Base-by-base conservation (phyloP, 257 asterid species). In the Penstemon newberryi region DNA sequence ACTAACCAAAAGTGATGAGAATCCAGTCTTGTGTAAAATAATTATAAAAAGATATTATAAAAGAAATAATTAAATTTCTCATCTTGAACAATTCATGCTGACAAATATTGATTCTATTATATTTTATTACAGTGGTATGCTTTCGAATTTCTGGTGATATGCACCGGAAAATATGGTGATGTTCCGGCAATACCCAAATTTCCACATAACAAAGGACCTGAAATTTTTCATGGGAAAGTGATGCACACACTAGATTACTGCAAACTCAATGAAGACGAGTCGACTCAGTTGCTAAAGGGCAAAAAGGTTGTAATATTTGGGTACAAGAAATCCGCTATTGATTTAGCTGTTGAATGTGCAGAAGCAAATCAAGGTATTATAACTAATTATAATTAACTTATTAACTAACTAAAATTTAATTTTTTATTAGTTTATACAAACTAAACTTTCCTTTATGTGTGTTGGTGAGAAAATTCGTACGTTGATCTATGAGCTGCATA, bases 141-240 rank as follows among this genome's bases (percentile, higher is more conserved):
- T 0, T 92, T 92, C 71, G 96, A 92, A 81, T 81, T 79, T 66
- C 64, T 92, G 82, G 96, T 92, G 80, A 75, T 92, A 56, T 92
- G 98, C 74, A 83, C 95, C 2, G 96, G 96, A 49, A 92, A 92
- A 73, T 92, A 92, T 49, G 98, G 98, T 5, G 96, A 92, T 44
- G 57, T 92, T 46, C 96, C 98, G 33, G 83, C 66, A 52, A 87
- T 84, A 36, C 96, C 96, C 0, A 73, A 76, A 25, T 86, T 87
- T 71, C 92, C 88, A 47, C 76, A 60, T 8, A 81, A 81, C 82
- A 80, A 82, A 86, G 96, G 96, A 1, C 95, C 96, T 1, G 88
- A 89, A 77, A 64, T 72, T 15, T 92, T 87, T 65, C 6, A 70
- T 44, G 98, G 98, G 8, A 50, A 84, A 75, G 96, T 92, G 54